Evolutionary conservation across 495 filamentous ascomycete species (phyloP), one percentile per base, ranked within the genome.

Genomic region (Penicillium psychrofluorescens): DNA sequence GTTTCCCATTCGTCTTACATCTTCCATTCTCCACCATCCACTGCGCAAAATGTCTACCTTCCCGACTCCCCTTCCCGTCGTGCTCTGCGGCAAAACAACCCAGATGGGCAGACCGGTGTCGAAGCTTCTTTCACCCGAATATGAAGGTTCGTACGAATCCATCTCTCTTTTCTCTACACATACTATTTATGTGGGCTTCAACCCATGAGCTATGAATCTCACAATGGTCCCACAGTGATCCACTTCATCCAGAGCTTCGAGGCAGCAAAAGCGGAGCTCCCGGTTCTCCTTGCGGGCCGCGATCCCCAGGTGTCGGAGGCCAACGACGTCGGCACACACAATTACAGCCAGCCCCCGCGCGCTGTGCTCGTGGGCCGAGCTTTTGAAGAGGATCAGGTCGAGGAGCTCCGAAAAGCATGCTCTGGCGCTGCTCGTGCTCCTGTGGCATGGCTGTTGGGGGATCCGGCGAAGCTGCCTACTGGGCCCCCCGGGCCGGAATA

Each of bases 281-380:
- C 61, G 6, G 45, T 44, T 27, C 52, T 64, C 10, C 47, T 64
- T 32, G 50, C 48, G 9, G 61, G 61, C 10, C 45, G 40, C 11
- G 51, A 62, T 33, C 61, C 59, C 11, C 37, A 52, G 13, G 22
- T 46, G 52, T 10, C 39, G 4, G 22, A 22, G 22, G 22, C 46
- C 0, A 38, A 44, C 16, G 27, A 38, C 33, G 35, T 66, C 12
- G 64, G 64, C 33, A 56, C 59, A 4, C 54, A 61, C 30, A 38
- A 66, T 31, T 66, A 60, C 51, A 53, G 37, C 45, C 36, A 37
- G 12, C 56, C 55, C 4, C 49, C 51, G 4, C 58, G 60, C 1
- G 64, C 56, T 6, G 51, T 66, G 10, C 53, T 67, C 8, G 59
- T 66, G 15, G 64, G 64, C 11, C 60, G 62, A 6, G 62, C 51